Evolutionary conservation across 2,329 filamentous ascomycete species (phyloP), one percentile per base, ranked within the genome.

Genomic region (Passalora sequoiae): DNA sequence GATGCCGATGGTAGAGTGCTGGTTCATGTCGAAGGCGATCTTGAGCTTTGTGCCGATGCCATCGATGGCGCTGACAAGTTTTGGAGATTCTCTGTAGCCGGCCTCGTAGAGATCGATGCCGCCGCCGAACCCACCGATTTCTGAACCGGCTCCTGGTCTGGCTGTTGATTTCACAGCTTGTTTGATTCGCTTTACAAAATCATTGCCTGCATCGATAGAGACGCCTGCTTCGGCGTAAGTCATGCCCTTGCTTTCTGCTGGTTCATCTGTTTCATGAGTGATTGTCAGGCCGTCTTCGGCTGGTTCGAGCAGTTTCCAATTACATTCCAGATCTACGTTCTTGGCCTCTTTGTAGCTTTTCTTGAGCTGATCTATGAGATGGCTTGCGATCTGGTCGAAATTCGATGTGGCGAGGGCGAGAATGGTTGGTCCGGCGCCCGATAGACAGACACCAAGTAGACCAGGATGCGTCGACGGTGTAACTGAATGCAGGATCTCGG

Each of bases 1-100:
- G 57, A 98, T 89, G 48, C 92, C 92, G 8, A 98, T 91, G 3
- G 89, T 95, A 66, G 91, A 83, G 68, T 96, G 92, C 69, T 94
- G 88, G 57, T 81, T 77, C 71, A 94, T 86, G 9, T 81, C 79
- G 64, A 96, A 91, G 0, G 92, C 92, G 60, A 98, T 87, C 76
- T 94, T 94, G 58, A 97, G 83, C 72, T 97, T 97, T 37, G 91
- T 97, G 47, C 91, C 92, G 27, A 97, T 89, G 40, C 92, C 92
- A 62, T 98, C 92, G 53, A 96, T 97, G 47, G 89, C 89, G 43
- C 86, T 86, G n/a, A 97, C 87, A 19, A 97, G 70, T 44, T 89
- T 83, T 8, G 91, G 89, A 0, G 84, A 78, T 46, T 80, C 74
- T 4, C 75, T 71, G 61, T 87, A 94, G 40, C 86, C 85, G 9